A percentile compares a stretch with the other conserved stretches of the same genome.
phyloP scores from a whole-genome alignment of 2,329 filamentous ascomycete genomes.

The Fusarium torulosum region DNA sequence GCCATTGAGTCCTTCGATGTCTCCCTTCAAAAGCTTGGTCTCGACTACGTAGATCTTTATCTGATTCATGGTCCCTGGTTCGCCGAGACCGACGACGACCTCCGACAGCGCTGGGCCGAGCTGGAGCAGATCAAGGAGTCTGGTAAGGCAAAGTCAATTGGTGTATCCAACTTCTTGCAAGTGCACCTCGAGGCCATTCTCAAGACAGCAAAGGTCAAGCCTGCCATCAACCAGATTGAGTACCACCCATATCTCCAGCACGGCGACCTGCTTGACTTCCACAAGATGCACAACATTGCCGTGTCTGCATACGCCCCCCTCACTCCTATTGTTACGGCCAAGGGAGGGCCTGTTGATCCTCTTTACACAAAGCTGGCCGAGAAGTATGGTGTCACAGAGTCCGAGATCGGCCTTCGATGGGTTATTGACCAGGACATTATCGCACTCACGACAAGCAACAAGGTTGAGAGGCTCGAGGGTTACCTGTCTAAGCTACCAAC shows the following conservation, averaged over 20 bases:
- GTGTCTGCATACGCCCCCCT: slow-evolving; percentile 69
- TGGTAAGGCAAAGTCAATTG: slow-evolving; percentile 76
- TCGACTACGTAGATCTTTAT: slow-evolving; percentile 81
- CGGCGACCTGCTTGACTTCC: slow-evolving; percentile 68
- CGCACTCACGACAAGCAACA: slow-evolving; percentile 70
- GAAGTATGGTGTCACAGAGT: slow-evolving; percentile 70
- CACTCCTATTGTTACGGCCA: slow-evolving; percentile 61
- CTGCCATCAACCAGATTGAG: slow-evolving; percentile 85
- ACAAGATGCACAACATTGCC: slow-evolving; percentile 68
- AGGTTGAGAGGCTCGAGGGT: slow-evolving; percentile 67
- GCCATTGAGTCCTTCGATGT: slow-evolving; percentile 65
- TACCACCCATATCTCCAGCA: slow-evolving; percentile 82
- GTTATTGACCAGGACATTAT: slow-evolving; percentile 70
- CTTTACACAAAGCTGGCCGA: slow-evolving; percentile 63
- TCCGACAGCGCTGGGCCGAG: slow-evolving; percentile 72
- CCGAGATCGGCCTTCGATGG: slow-evolving; percentile 71
- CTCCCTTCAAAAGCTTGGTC: slow-evolving; percentile 73
- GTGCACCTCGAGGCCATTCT: slow-evolving; percentile 68
- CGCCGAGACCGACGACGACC: slow-evolving; percentile 60
- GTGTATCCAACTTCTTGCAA: slow-evolving; percentile 80
- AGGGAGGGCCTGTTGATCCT: slow-evolving; percentile 65
- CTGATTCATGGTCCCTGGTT: slow-evolving; percentile 71
- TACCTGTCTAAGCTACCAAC: slow-evolving; percentile 63
- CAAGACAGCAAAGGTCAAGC: slow-evolving; percentile 69
- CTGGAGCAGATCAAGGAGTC: slow-evolving; percentile 75